Evolutionary conservation across 768 basidiomycete genomes (phyloP), one percentile per base, ranked within the genome.

Genomic region (Termitomyces sp.): DNA sequence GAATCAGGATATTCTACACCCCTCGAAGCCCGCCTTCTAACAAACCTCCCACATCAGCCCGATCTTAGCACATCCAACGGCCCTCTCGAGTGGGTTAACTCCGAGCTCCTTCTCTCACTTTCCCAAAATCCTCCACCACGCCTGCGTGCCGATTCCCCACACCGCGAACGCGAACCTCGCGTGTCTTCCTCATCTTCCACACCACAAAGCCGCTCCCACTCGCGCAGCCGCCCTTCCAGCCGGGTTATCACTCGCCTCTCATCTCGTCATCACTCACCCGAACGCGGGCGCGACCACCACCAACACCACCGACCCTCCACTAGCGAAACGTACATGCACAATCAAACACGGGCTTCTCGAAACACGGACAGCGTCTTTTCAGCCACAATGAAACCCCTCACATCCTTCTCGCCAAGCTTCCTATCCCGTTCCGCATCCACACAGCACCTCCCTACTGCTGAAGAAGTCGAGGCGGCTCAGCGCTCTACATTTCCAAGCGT

Each of bases 51-150:
- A 2, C 79, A 80, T 47, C 76, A 69, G 12, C 84, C 81, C 20
- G 78, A 75, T 15, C 70, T 82, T 25, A 79, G 76, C 56, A 66
- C 74, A 7, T 43, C 56, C 47, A 73, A 74, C 59, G 76, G 81
- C 0, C 81, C 85, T 3, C 78, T 91, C 56, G 87, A 91, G 56
- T 92, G 89, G 86, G 84, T 93, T 60, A 92, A 94, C 72, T 90
- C 90, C 5, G 94, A 95, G 74, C 81, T 96, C 3, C 76, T 95
- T 54, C 77, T 88, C 15, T 88, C 87, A 1, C 76, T 90, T 34
- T 80, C 85, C 2, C 71, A 72, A 29, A 67, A 76, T 15, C 69
- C 70, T 1, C 73, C 73, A 3, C 67, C 74, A 46, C 71, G 71
- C 45, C 68, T 74, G 57, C 72, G 66, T 62, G 65, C 66, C 8